A percentile compares a stretch with the other conserved stretches of the same genome.
These are phyloP conservation scores for Spergularia azorica DNA, from an alignment of 179 eudicot species.

Conservation along the genomic window DNA sequence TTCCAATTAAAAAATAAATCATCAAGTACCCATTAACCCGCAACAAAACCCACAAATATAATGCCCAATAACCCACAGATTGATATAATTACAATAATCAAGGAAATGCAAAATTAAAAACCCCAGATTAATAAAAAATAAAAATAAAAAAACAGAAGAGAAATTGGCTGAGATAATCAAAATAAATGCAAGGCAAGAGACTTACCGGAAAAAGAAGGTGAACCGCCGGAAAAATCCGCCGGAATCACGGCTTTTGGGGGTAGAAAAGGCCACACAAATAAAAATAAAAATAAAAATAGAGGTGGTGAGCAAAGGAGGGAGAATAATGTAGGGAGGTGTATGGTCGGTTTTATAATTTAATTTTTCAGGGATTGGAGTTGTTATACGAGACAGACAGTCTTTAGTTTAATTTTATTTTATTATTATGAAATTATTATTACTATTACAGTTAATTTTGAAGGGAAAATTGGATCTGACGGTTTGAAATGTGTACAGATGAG, in stretches of 20 bases:
- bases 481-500: neutral
- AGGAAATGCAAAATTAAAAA: too few relatives aligned
- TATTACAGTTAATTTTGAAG: too few relatives aligned
- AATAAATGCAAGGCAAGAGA: neutral
- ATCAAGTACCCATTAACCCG: neutral
- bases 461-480: neutral
- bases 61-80: neutral
- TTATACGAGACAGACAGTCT: neutral
- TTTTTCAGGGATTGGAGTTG: neutral
- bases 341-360: constrained; percentile 13
- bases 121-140: neutral
- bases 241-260: constrained; percentile 16
- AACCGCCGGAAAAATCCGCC: constrained; percentile 23
- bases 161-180: neutral
- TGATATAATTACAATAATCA: too few relatives aligned
- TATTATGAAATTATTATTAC: neutral
- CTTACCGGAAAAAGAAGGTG: constrained; percentile 7
- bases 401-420: neutral
- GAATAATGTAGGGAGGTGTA: neutral
- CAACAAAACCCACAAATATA: neutral
- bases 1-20: neutral
- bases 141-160: neutral
- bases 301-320: neutral
- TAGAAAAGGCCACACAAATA: neutral
- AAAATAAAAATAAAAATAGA: neutral